Percentiles rank a stretch among this genome's conserved stretches.
Conservation (phyloP, 345 rosid genomes). For the Acer negundo region DNA sequence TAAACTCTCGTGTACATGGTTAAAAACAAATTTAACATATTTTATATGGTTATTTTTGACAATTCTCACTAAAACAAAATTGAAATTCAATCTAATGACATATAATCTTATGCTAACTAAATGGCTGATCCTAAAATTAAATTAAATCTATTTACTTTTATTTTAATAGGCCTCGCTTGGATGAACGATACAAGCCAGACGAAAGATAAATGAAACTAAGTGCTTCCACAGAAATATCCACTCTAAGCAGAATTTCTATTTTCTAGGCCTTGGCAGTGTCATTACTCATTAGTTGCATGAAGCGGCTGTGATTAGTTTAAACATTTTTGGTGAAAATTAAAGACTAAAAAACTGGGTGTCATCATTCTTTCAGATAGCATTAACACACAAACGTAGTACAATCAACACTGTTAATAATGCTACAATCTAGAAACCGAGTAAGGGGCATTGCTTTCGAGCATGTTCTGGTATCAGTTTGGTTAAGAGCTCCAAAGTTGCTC, state of each 20-base stretch:
- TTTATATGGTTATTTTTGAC: too few species aligned
- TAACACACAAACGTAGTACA: background rate
- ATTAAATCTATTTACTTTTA: too few species aligned
- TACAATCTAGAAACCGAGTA: slow-evolving; percentile 23
- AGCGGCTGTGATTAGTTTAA: background rate
- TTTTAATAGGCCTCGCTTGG: too few species aligned
- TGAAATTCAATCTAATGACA: too few species aligned
- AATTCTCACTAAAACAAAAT: too few species aligned
- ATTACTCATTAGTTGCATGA: background rate
- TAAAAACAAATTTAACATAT: too few species aligned
- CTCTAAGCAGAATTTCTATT: background rate
- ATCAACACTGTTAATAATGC: background rate
- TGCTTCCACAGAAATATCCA: background rate
- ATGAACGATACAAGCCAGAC: too few species aligned
- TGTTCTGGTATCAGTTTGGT: slow-evolving; percentile 46
- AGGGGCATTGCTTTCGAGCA: slow-evolving; percentile 41
- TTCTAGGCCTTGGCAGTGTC: background rate
- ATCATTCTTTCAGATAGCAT: slow-evolving; percentile 1
- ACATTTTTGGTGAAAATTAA: background rate
- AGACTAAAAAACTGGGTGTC: background rate
- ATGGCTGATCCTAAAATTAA: too few species aligned
- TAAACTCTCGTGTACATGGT: too few species aligned
- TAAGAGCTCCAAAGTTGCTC: slow-evolving; percentile 43
- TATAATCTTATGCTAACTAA: too few species aligned
- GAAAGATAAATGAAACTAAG: background rate